These are phyloP conservation scores for Polygonum maritimum DNA, from an alignment of 148 eudicot species.

Conservation along the genomic window DNA sequence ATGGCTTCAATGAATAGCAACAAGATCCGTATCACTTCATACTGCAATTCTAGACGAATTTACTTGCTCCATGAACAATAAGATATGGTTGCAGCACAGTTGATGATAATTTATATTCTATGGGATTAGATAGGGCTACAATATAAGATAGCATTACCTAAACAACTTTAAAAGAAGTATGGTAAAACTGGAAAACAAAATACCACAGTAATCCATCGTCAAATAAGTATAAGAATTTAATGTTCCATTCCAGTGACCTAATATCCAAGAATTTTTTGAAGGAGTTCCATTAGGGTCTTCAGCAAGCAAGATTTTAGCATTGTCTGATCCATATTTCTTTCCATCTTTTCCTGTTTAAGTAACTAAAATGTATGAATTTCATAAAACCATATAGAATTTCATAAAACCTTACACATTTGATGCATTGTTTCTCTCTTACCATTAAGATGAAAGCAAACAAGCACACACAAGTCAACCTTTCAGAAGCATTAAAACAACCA, in stretches of 20 bases:
- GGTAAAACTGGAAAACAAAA: background rate
- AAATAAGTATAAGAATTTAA: background rate
- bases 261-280: background rate
- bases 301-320: background rate
- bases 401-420: background rate
- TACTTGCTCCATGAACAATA: background rate
- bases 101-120: background rate
- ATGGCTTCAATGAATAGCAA: background rate
- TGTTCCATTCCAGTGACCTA: background rate
- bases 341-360: background rate
- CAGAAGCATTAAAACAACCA: background rate
- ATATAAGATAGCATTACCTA: background rate
- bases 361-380: background rate
- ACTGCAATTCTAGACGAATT: background rate
- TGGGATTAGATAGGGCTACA: background rate
- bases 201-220: background rate
- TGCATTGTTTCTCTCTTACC: background rate
- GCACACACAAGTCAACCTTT: background rate
- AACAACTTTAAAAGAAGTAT: background rate
- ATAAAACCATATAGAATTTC: background rate
- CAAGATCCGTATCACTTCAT: background rate
- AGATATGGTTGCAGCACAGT: background rate
- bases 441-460: background rate
- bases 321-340: background rate
- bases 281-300: background rate